phyloP scores from a whole-genome alignment of 169 alveolate species.

The Eimeria falciformis region DNA sequence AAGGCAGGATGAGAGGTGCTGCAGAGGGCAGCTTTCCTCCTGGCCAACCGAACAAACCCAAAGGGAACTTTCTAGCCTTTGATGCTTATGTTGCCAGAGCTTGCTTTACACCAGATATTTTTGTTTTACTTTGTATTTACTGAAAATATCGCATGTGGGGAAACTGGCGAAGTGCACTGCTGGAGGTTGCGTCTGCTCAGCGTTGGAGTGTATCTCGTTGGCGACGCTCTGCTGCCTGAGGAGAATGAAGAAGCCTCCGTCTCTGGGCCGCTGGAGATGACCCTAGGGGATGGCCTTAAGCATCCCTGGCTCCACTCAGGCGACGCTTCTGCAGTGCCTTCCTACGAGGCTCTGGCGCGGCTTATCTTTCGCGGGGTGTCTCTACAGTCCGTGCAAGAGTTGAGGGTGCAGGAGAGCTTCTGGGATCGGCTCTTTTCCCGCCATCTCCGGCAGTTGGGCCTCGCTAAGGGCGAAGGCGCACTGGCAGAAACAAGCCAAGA shows the following conservation, averaged over 20 bases:
- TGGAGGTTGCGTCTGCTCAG: constrained; percentile 13
- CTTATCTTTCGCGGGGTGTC: not conserved
- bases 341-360: not conserved
- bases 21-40: not conserved
- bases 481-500: not conserved
- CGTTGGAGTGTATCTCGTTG: constrained; percentile 31
- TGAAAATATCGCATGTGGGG: too few species aligned
- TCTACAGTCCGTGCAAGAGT: not conserved
- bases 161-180: not conserved
- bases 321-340: not conserved
- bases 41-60: too few species aligned
- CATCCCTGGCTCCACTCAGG: not conserved
- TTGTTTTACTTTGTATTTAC: too few species aligned
- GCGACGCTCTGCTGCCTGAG: constrained; percentile 20
- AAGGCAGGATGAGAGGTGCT: not conserved
- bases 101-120: too few species aligned
- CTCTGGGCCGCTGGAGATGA: not conserved
- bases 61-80: too few species aligned
- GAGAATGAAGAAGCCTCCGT: not conserved
- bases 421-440: not conserved
- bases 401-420: not conserved
- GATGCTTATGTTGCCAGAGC: too few species aligned
- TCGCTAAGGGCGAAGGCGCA: not conserved
- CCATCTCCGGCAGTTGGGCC: not conserved
- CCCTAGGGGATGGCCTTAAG: not conserved